Percentiles rank a stretch among this genome's conserved stretches.
Conservation (phyloP, 805 yeast species). For the Blastobotrys peoriensis region DNA sequence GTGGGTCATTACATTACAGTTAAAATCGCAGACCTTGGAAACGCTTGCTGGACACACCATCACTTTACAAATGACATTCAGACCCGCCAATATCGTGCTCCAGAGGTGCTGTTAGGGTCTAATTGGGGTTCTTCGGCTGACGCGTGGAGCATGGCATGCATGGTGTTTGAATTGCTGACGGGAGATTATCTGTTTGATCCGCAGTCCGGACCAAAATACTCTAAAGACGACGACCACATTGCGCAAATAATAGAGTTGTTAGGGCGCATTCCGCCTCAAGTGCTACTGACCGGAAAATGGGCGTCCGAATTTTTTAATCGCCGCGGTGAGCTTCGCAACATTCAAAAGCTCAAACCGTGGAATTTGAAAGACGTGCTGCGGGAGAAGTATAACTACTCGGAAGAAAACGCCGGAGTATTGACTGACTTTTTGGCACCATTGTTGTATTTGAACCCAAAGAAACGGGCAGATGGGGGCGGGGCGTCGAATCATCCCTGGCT, state of each 20-base stretch:
- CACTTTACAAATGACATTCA: conserved; percentile 88
- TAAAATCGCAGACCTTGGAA: conserved; percentile 90
- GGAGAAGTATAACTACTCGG: conserved; percentile 77
- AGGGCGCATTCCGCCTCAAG: conserved; percentile 58
- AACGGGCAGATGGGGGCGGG: conserved; percentile 94
- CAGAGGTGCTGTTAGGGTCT: conserved; percentile 75
- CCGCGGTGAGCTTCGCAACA: conserved; percentile 67
- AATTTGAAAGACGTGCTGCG: conserved; percentile 69
- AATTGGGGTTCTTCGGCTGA: conserved; percentile 95
- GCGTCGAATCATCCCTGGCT: conserved; percentile 84
- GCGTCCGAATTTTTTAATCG: conserved; percentile 57
- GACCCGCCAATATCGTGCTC: conserved; percentile 88
- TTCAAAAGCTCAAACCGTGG: conserved; percentile 84
- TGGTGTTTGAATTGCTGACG: conserved; percentile 83
- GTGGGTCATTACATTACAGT: conserved; percentile 50
- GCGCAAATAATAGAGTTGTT: conserved; percentile 88
- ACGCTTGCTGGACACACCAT: conserved; percentile 74
- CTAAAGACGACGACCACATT: conserved; percentile 91
- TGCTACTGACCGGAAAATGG: conserved; percentile 56
- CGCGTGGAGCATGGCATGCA: conserved; percentile 93
- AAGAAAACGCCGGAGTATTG: conserved; percentile 63
- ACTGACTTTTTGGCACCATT: conserved; percentile 77
- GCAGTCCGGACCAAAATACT: conserved; percentile 47
- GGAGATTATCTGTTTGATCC: conserved; percentile 97
- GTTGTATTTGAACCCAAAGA: conserved; percentile 71